A percentile compares a stretch with the other conserved stretches of the same genome.
Evolutionary conservation across 2,329 filamentous ascomycete species (phyloP).

Genomic region (Exserohilum rostratum): DNA sequence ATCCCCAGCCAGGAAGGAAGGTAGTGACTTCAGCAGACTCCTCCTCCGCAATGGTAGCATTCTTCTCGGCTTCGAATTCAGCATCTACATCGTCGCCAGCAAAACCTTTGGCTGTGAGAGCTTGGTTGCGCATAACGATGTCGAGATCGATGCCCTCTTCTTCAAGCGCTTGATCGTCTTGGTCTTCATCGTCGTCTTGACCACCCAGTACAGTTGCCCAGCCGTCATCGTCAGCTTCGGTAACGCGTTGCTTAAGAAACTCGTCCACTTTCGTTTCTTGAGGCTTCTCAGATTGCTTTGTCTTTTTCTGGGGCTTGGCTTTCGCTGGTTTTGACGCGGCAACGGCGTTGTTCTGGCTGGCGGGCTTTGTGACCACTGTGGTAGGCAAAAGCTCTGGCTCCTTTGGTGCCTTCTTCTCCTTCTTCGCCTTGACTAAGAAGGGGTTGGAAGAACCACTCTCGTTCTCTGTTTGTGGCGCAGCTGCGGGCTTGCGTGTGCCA

Average conservation of each 20-base stretch:
- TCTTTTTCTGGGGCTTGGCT: constrained; percentile 25
- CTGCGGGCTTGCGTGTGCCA: constrained; percentile 14
- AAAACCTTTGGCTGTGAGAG: constrained; percentile 82
- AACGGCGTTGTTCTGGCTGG: constrained; percentile 3
- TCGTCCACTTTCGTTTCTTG: constrained; percentile 29
- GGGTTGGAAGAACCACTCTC: constrained; percentile 31
- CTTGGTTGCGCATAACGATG: constrained; percentile 58
- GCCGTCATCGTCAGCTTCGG: constrained; percentile 49
- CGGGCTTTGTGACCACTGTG: constrained; percentile 11
- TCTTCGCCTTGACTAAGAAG: constrained; percentile 43
- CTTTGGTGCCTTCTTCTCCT: constrained; percentile 29
- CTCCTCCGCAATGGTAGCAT: constrained; percentile 71
- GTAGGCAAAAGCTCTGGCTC: constrained; percentile 23
- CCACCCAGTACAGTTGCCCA: constrained; percentile 53
- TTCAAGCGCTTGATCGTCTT: constrained; percentile 38
- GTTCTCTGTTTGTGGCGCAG: constrained; percentile 8
- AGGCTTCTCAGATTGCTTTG: constrained; percentile 12
- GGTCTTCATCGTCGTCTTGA: constrained; percentile 38
- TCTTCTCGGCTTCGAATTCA: constrained; percentile 83
- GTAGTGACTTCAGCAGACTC: constrained; percentile 82
- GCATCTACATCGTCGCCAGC: constrained; percentile 82
- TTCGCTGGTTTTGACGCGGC: constrained; percentile 26
- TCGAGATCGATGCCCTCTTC: constrained; percentile 51
- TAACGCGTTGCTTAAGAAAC: constrained; percentile 42
- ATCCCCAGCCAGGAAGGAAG: constrained; percentile 92